phyloP scores from a whole-genome alignment of 768 basidiomycete genomes.

The Lactarius sp. region DNA sequence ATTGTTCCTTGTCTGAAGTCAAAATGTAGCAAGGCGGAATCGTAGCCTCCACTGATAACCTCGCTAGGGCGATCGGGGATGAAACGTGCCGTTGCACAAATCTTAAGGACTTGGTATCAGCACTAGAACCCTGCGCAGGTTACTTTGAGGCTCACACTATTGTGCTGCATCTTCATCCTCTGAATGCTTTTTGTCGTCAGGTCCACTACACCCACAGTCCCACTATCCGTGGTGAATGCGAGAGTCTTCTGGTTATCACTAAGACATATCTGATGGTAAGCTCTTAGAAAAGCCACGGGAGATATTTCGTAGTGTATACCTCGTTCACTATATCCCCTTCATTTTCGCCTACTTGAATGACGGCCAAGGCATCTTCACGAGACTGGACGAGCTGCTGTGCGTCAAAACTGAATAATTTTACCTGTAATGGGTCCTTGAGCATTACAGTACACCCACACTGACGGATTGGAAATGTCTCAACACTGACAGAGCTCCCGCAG shows the following conservation, averaged over 20 bases:
- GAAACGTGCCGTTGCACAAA: slow-evolving; percentile 66
- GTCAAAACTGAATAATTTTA: slow-evolving; percentile 43
- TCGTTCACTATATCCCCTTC: slow-evolving; percentile 64
- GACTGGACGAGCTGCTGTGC: slow-evolving; percentile 50
- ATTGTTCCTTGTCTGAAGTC: slow-evolving; percentile 53
- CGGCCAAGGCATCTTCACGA: slow-evolving; percentile 43
- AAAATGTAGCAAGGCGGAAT: slow-evolving; percentile 61
- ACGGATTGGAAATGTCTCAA: neutral
- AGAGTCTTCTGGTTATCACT: slow-evolving; percentile 48
- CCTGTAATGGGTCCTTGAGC: slow-evolving; percentile 23
- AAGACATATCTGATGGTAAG: slow-evolving; percentile 56
- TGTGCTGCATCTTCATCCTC: slow-evolving; percentile 59
- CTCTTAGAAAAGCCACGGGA: slow-evolving; percentile 27
- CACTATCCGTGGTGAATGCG: slow-evolving; percentile 69
- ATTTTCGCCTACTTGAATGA: slow-evolving; percentile 44
- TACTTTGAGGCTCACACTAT: slow-evolving; percentile 44
- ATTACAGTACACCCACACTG: neutral
- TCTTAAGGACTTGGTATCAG: slow-evolving; percentile 39
- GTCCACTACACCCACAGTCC: slow-evolving; percentile 62
- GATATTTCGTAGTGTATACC: slow-evolving; percentile 39
- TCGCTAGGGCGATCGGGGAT: slow-evolving; percentile 68
- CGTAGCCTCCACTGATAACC: slow-evolving; percentile 74
- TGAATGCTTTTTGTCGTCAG: slow-evolving; percentile 43
- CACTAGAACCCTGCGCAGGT: neutral
- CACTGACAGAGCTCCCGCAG: slow-evolving; percentile 51